These are phyloP conservation scores for Globisporangium apiculatum DNA, from an alignment of 352 stramenopile genomes.

Conservation along the genomic window DNA sequence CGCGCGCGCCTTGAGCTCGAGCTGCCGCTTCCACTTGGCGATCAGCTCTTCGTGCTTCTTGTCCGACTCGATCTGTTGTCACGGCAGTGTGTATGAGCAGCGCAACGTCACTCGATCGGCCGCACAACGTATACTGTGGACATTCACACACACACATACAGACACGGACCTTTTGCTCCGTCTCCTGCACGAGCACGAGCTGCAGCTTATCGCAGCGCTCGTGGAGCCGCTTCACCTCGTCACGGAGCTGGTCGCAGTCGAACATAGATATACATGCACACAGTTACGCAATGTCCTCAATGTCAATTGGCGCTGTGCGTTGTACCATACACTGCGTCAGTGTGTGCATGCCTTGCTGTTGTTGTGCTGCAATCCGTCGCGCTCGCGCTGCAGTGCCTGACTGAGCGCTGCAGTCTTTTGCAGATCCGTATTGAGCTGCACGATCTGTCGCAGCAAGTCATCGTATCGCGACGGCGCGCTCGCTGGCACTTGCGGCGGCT, in stretches of 20 bases:
- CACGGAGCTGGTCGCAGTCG: conserved; percentile 34
- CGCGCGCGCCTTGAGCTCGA: conserved; percentile 71
- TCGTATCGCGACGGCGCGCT: conserved; percentile 44
- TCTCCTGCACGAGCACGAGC: conserved; percentile 72
- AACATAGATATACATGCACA: not conserved
- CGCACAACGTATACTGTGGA: too few relatives aligned
- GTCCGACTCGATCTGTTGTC: conserved; percentile 48
- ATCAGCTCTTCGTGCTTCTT: conserved; percentile 79
- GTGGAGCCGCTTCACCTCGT: conserved; percentile 54
- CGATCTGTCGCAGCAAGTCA: conserved; percentile 70
- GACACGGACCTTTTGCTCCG: conserved; percentile 56
- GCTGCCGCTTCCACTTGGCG: conserved; percentile 77
- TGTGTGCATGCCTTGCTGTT: conserved; percentile 37
- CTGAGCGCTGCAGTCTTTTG: conserved; percentile 79
- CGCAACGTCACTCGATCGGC: too few relatives aligned
- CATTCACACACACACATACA: not conserved
- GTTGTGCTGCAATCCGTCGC: conserved; percentile 53
- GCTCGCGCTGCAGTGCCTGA: conserved; percentile 71
- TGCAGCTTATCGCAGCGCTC: conserved; percentile 82
- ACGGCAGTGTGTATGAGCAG: not conserved
- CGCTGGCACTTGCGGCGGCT: not conserved
- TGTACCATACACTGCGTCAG: not conserved
- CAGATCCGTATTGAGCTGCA: conserved; percentile 77
- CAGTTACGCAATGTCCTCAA: not conserved
- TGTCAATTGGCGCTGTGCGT: too few relatives aligned